These are phyloP conservation scores for Trametes sp. DNA, from an alignment of 1,284 basidiomycete species.

Conservation along the genomic window DNA sequence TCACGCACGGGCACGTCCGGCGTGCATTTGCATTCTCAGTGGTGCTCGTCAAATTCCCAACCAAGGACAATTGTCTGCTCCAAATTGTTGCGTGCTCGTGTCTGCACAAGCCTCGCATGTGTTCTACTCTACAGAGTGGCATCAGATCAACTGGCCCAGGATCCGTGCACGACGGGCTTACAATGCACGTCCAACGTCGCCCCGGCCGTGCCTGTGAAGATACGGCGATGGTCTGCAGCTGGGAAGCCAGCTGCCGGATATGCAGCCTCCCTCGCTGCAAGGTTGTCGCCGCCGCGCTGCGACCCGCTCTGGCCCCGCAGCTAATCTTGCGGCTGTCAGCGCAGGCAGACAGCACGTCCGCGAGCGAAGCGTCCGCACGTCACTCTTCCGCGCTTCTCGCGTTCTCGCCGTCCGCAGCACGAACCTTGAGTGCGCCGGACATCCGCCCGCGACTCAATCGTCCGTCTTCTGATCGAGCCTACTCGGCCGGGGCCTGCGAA, in stretches of 20 bases:
- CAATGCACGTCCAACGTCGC: background rate
- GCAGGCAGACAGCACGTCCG: too few relatives aligned
- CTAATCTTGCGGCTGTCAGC: background rate
- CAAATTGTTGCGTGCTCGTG: too few relatives aligned
- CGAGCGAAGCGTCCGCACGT: too few relatives aligned
- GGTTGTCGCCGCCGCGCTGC: background rate
- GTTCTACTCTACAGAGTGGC: too few relatives aligned
- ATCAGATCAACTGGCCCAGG: background rate
- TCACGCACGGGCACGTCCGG: too few relatives aligned
- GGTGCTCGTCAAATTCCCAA: too few relatives aligned
- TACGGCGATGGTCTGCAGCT: background rate
- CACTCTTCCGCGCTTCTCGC: background rate
- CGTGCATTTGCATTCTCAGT: too few relatives aligned
- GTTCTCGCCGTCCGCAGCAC: background rate
- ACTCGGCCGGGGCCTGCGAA: background rate
- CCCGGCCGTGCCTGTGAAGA: background rate
- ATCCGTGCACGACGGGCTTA: background rate
- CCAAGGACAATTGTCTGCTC: too few relatives aligned
- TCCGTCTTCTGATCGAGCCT: background rate
- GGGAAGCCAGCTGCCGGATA: background rate
- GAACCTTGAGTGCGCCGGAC: background rate
- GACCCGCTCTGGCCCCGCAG: background rate
- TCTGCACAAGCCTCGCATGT: too few relatives aligned
- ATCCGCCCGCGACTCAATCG: background rate
- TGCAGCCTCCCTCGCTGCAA: background rate